Evolutionary conservation across 2,329 filamentous ascomycete species (phyloP).

Genomic region (Penicillium sp.): DNA sequence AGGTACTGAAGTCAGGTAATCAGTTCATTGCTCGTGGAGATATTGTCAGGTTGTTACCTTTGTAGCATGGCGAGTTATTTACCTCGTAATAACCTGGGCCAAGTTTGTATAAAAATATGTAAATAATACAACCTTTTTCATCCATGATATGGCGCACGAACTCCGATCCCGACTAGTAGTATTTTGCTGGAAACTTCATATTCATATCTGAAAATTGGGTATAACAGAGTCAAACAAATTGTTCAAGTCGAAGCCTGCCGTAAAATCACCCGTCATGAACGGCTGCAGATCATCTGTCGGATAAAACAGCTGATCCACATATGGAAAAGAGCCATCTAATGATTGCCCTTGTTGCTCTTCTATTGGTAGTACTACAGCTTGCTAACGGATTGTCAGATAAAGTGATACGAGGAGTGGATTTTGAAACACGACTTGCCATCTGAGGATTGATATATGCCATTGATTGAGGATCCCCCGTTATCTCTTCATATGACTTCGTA

Average conservation of each 20-base stretch:
- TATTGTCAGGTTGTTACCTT: neutral
- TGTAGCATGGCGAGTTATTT: neutral
- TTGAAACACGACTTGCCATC: neutral
- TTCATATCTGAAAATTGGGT: constrained; percentile 12
- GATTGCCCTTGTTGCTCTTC: neutral
- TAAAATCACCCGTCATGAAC: constrained; percentile 11
- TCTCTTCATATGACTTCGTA: neutral
- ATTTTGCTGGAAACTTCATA: neutral
- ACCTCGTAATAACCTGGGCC: neutral
- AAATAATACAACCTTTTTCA: too few relatives aligned
- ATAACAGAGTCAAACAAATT: constrained; percentile 15
- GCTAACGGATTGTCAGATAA: neutral
- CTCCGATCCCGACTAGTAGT: too few relatives aligned
- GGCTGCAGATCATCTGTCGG: constrained; percentile 15
- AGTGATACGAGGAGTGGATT: neutral
- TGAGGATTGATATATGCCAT: constrained; percentile 3
- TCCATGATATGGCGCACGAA: too few relatives aligned
- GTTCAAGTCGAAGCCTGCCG: constrained; percentile 15
- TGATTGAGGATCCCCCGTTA: neutral
- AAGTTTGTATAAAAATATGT: neutral
- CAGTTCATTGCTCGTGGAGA: too few relatives aligned
- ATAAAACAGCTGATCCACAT: constrained; percentile 15
- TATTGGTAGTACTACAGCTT: neutral
- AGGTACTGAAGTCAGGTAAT: neutral
- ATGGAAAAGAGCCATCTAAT: neutral